Evolutionary conservation across 805 yeast species (phyloP), one percentile per base, ranked within the genome.

Genomic region (Torulaspora quercuum): DNA sequence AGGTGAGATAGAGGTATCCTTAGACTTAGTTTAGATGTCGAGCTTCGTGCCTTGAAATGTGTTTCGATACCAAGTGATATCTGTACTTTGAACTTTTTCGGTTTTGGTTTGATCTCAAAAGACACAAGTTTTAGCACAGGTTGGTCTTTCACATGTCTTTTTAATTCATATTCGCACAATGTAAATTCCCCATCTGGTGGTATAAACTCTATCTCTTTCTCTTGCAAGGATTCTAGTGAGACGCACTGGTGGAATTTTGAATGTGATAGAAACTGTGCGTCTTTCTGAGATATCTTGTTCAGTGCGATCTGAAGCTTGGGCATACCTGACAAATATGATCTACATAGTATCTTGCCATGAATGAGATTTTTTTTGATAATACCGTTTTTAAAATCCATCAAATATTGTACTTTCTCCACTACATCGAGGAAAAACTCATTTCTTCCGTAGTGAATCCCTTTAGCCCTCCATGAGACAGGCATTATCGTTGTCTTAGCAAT

Each of bases 111-210:
- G 5, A 57, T 32, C 3, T 49, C 49, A 20, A 50, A 52, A 6
- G 46, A 39, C 3, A 42, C 41, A 14, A 60, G 36, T 31, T 65
- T 57, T 5, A 59, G 51, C 26, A 64, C 45, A 2, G 84, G 76
- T 45, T 50, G 48, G 30, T 60, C 65, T 12, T 46, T 46, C 3
- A 59, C 53, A 37, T 54, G 60, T 24, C 64, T 50, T 33, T 59
- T 61, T 26, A 65, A 40, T 24, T 57, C 55, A 28, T 67, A 67
- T 33, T 54, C 50, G 35, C 68, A 64, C 23, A 87, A 70, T 20
- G 78, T 76, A 55, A 85, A 86, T 46, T 76, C 76, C 0, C 95
- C 95, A 66, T 87, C 96, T 0, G 96, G 96, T 10, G 97, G 96
- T 11, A 82, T 76, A 57, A 88, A 89, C 18, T 80, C 75, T 20